These are phyloP conservation scores for Daldinia childiae DNA, from an alignment of 495 filamentous ascomycete species.

Conservation along the genomic window DNA sequence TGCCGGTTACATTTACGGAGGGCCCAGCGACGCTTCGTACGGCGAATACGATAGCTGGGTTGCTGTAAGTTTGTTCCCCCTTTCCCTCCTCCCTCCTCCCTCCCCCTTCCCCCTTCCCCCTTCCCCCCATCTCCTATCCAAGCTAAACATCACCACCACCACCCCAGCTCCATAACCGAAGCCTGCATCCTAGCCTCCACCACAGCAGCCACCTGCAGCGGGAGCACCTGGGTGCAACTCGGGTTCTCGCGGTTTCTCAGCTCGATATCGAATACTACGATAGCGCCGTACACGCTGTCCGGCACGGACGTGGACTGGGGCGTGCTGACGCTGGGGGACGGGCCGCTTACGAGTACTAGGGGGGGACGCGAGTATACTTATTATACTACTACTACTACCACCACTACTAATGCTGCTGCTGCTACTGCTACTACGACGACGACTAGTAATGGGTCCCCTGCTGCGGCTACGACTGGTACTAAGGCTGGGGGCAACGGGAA, in stretches of 20 bases:
- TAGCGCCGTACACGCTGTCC: constrained; percentile 36
- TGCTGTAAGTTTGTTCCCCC: constrained; percentile 38
- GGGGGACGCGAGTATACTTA: constrained; percentile 37
- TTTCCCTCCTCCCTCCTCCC: background rate
- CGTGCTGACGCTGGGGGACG: constrained; percentile 49
- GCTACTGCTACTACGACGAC: too few relatives aligned
- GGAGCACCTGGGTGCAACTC: constrained; percentile 48
- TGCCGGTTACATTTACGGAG: constrained; percentile 52
- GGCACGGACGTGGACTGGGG: constrained; percentile 49
- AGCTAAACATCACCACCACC: background rate
- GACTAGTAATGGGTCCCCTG: too few relatives aligned
- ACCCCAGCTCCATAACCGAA: constrained; percentile 47
- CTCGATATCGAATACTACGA: constrained; percentile 43
- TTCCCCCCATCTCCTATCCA: too few relatives aligned
- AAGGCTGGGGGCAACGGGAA: background rate
- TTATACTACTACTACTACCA: constrained; percentile 2
- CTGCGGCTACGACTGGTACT: background rate
- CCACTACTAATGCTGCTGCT: too few relatives aligned
- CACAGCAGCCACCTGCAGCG: constrained; percentile 52
- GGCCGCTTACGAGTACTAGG: constrained; percentile 37
- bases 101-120: too few relatives aligned
- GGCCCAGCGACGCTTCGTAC: constrained; percentile 49
- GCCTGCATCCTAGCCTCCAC: constrained; percentile 47
- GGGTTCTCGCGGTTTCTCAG: constrained; percentile 38
- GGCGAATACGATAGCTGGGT: constrained; percentile 36